Conservation (phyloP, 75 land plant genomes). For the Sequoia sempervirens region DNA sequence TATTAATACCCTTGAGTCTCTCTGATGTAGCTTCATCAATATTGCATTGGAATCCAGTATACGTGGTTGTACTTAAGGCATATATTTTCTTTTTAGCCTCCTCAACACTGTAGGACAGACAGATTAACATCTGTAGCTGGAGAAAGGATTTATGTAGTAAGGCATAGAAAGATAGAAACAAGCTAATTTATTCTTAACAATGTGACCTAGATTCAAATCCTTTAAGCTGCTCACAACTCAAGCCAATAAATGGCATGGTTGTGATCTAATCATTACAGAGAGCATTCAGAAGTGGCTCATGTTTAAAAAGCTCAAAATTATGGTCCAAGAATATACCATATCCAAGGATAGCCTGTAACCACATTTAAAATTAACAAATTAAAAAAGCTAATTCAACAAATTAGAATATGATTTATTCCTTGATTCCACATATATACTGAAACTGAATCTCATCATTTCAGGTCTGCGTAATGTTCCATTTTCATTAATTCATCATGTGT, state of each 20-base stretch:
- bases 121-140: background rate
- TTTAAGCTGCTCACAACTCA: background rate
- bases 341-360: background rate
- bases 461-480: too few species aligned
- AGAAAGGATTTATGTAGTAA: background rate
- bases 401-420: background rate
- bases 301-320: background rate
- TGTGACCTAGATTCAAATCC: background rate
- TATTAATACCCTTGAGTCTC: conserved; percentile 7
- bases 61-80: conserved; percentile 67
- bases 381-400: background rate
- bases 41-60: conserved; percentile 53
- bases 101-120: conserved; percentile 33
- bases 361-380: background rate
- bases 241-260: background rate
- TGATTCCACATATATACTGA: too few species aligned
- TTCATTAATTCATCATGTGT: too few species aligned
- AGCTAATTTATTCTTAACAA: background rate
- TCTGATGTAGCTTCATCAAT: conserved; percentile 54
- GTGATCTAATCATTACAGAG: background rate
- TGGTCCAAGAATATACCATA: background rate
- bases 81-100: conserved; percentile 67
- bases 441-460: too few species aligned
- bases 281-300: background rate
- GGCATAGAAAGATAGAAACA: background rate